A percentile compares a stretch with the other conserved stretches of the same genome.
These are phyloP conservation scores for Leccinum uliginosum DNA, from an alignment of 768 basidiomycete species.

Conservation along the genomic window DNA sequence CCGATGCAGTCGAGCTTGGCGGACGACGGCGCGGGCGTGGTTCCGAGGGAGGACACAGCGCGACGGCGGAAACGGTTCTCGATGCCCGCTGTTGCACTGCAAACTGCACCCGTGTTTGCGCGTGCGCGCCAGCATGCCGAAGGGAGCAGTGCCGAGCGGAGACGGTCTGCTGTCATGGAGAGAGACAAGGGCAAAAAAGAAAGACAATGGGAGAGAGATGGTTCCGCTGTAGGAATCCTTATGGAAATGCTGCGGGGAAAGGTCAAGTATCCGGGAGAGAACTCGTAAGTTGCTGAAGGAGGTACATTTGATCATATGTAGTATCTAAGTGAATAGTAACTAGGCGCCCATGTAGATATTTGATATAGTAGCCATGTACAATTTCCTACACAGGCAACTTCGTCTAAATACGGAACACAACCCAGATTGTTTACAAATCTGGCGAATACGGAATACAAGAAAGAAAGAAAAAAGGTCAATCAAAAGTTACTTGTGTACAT, in stretches of 20 bases:
- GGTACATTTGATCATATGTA: not conserved
- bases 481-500: too few species aligned
- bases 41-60: constrained; percentile 55
- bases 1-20: not conserved
- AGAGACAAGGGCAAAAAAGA: constrained; percentile 20
- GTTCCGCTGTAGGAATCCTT: constrained; percentile 28
- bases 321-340: not conserved
- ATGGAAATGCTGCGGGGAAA: constrained; percentile 30
- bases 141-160: constrained; percentile 21
- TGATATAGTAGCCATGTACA: not conserved
- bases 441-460: too few species aligned
- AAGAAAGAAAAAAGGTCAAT: not conserved
- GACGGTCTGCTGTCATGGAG: constrained; percentile 57
- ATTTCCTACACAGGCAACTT: not conserved
- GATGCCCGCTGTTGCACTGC: constrained; percentile 70
- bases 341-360: not conserved
- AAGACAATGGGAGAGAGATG: constrained; percentile 19
- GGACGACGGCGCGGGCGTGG: constrained; percentile 5
- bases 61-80: constrained; percentile 69
- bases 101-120: constrained; percentile 66
- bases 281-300: not conserved
- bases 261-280: constrained; percentile 21
- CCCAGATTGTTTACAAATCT: too few species aligned
- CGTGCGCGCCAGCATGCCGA: constrained; percentile 34
- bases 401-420: not conserved